Conservation (phyloP, 2,329 filamentous ascomycete genomes). For the Lasiodiplodia gonubiensis region DNA sequence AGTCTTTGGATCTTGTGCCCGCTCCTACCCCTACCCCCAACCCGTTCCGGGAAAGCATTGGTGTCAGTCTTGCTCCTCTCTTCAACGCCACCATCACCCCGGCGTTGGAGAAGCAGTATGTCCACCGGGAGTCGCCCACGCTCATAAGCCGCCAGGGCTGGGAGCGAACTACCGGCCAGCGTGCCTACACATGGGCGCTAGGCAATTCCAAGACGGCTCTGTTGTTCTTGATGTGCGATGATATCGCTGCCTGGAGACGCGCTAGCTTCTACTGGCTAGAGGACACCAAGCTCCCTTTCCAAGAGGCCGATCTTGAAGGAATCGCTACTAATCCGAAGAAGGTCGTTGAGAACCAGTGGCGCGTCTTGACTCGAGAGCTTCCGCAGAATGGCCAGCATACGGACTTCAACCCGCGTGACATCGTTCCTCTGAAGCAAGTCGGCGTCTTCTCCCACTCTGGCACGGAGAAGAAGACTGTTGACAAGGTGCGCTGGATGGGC, state of each 20-base stretch:
- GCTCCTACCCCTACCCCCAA: constrained; percentile 32
- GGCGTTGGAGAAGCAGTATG: constrained; percentile 41
- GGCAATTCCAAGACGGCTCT: constrained; percentile 47
- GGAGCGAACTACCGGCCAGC: constrained; percentile 42
- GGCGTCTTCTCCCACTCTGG: constrained; percentile 34
- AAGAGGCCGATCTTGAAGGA: constrained; percentile 44
- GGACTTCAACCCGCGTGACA: constrained; percentile 45
- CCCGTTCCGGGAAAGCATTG: constrained; percentile 41
- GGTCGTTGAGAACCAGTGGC: constrained; percentile 49
- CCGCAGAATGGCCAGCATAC: constrained; percentile 45
- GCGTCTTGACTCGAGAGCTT: constrained; percentile 47
- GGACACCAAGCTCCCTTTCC: constrained; percentile 46
- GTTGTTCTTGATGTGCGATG: constrained; percentile 47
- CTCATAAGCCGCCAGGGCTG: constrained; percentile 44
- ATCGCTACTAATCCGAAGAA: constrained; percentile 47
- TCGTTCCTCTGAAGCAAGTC: constrained; percentile 44
- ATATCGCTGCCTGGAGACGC: constrained; percentile 46
- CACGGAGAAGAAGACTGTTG: constrained; percentile 39
- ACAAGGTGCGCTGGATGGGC: constrained; percentile 44
- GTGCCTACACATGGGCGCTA: constrained; percentile 49
- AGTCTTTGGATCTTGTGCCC: constrained; percentile 6
- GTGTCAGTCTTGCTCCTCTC: constrained; percentile 37
- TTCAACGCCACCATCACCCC: constrained; percentile 47
- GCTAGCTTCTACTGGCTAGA: constrained; percentile 44
- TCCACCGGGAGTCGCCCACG: constrained; percentile 44